Percentiles rank a stretch among this genome's conserved stretches.
Evolutionary conservation across 148 eudicot species (phyloP).

Genomic region (Rhododendron williamsianum): DNA sequence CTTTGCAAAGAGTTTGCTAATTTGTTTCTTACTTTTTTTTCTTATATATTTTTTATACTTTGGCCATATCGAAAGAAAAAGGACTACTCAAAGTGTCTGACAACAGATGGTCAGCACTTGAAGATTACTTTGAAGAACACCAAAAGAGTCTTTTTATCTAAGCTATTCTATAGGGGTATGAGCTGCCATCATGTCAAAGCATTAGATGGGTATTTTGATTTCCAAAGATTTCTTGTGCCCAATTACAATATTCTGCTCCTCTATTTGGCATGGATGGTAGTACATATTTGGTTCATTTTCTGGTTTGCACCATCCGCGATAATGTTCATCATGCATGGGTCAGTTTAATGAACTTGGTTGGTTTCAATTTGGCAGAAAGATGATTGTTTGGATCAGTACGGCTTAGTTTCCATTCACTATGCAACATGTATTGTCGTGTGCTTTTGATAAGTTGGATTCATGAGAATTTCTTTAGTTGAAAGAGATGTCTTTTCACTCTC

Average conservation of each 20-base stretch:
- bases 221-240: background rate
- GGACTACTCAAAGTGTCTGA: background rate
- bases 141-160: background rate
- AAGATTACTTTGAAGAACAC: background rate
- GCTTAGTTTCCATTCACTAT: background rate
- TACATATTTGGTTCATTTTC: background rate
- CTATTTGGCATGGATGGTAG: background rate
- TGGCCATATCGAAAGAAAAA: background rate
- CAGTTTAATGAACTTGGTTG: background rate
- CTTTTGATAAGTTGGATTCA: background rate
- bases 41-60: too few species aligned
- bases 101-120: background rate
- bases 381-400: background rate
- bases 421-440: conserved; percentile 1
- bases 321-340: background rate
- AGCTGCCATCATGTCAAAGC: background rate
- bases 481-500: background rate
- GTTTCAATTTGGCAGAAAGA: background rate
- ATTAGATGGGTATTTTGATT: background rate
- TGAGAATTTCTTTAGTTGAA: background rate
- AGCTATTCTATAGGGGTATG: background rate
- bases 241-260: background rate
- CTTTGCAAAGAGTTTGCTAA: background rate
- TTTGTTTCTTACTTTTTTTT: background rate
- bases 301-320: background rate